Base-by-base conservation (phyloP, 768 basidiomycete species). In the Amanita molliuscula region DNA sequence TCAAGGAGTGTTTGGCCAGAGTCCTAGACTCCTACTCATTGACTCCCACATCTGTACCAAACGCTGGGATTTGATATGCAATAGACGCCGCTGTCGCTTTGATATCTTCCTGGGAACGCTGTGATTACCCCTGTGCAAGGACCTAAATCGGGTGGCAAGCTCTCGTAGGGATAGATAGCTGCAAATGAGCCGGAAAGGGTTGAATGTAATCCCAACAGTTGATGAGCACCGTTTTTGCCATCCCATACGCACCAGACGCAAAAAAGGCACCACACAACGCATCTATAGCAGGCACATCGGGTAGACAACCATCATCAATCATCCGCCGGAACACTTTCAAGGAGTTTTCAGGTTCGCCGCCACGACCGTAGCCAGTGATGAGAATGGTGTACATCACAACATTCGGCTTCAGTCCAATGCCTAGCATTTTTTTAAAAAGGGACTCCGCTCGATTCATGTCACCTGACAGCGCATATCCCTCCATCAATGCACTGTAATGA, bases 311-410 rank as follows among this genome's bases (percentile, higher is more conserved):
- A 11, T 67, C 63, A 2, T 67, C 64, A 10, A 85, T 55, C 85
- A 92, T 88, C 34, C 70, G 63, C 29, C 72, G 72, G 58, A 88
- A 90, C 21, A 71, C 65, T 28, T 61, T 64, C 55, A 76, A 63
- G 0, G 85, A 85, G 23, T 65, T 60, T 3, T 67, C 65, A 4
- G 84, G 77, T 28, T 78, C 65, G 11, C 77, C 75, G 46, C 72
- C 70, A n/a, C 78, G 76, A 18, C 77, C 84, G 61, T 82, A 76
- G 2, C 84, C 88, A 31, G 73, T 69, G 56, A 93, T 81, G 53
- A 93, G 73, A 53, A 83, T 80, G 21, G 88, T 90, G 69, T 81
- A 86, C 74, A 87, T 78, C 40, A 82, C 74, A 16, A 77, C 72
- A 55, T 81, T 79, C 18, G 81, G 76, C 20, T 68, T 62, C 52